Evolutionary conservation across 805 yeast genomes (phyloP), one percentile per base, ranked within the genome.

Genomic region (Kodamaea lidongshanica): DNA sequence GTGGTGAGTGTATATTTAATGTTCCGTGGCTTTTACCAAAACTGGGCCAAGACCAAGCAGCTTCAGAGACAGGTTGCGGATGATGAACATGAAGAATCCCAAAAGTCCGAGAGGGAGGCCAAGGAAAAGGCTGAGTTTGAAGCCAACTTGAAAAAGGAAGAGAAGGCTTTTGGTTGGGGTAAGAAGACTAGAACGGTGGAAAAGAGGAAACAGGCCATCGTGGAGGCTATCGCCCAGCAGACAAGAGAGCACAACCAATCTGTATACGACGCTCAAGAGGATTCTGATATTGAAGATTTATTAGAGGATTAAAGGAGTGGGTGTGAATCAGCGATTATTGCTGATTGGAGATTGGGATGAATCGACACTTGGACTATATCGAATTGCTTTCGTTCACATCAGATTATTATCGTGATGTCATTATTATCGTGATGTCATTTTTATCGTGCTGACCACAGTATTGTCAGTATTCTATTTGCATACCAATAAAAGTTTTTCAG

Each of bases 81-180:
- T 25, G 83, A 77, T 44, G 56, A 59, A 22, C 54, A 58, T 35
- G 64, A 62, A 12, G 67, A 66, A 45, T 44, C 35, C 25, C 52
- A 53, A 25, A 62, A 57, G 23, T 59, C 59, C 9, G 59, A 53
- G 16, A 45, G 48, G 18, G 64, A 58, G 14, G 57, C 50, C 16
- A 45, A 51, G 19, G 66, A 59, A 17, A 53, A 62, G 27, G 52
- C 61, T 24, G 58, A 59, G 23, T 45, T 49, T 13, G 42, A 47
- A 28, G 37, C 45, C 22, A 33, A 41, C 28, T 50, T 63, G 40
- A 47, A 52, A 25, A 28, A 41, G 8, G 67, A 61, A 41, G 75
- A 75, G 19, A 49, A 58, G 21, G 40, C 65, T 4, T 81, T 81
- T 63, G 89, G 92, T 16, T 81, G 87, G 86, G 92, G 92, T 33